phyloP scores from a whole-genome alignment of 1,284 basidiomycete species.

The Phenoliferia sp. region DNA sequence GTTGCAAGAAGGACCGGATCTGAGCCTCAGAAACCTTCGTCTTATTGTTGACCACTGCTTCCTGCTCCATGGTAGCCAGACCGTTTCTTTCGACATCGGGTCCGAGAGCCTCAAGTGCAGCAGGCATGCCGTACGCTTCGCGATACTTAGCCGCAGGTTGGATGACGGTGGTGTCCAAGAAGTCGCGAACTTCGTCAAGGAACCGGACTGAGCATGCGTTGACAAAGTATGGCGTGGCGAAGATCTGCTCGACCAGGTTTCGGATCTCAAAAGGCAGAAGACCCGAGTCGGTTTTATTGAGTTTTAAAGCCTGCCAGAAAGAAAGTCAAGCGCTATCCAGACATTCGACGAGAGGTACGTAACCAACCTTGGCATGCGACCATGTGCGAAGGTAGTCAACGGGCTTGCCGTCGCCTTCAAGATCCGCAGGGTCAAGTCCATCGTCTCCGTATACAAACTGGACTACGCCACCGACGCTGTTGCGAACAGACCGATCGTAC shows the following conservation, averaged over 20 bases:
- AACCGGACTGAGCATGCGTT: slow-evolving; percentile 38
- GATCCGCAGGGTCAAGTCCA: slow-evolving; percentile 90
- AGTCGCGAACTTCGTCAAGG: slow-evolving; percentile 63
- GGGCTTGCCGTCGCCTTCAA: slow-evolving; percentile 82
- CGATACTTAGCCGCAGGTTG: slow-evolving; percentile 65
- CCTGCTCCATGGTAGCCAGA: slow-evolving; percentile 1
- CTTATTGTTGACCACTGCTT: slow-evolving; percentile 71
- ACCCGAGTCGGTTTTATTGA: slow-evolving; percentile 47
- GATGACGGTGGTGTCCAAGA: slow-evolving; percentile 66
- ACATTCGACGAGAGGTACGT: neutral
- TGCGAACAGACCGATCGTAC: slow-evolving; percentile 95
- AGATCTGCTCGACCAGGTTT: slow-evolving; percentile 63
- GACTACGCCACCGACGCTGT: slow-evolving; percentile 92
- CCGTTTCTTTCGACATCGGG: slow-evolving; percentile 7
- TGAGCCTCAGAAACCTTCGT: slow-evolving; percentile 83
- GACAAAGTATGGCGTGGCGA: slow-evolving; percentile 58
- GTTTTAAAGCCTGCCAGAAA: slow-evolving; percentile 53
- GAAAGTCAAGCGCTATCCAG: neutral
- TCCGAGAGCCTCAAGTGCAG: slow-evolving; percentile 51
- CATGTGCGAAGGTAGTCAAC: slow-evolving; percentile 84
- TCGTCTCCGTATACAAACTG: slow-evolving; percentile 98
- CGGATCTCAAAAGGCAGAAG: slow-evolving; percentile 85
- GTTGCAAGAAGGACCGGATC: slow-evolving; percentile 69
- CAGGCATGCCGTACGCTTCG: slow-evolving; percentile 74
- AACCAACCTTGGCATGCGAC: slow-evolving; percentile 74